Base-by-base conservation (phyloP, 2,329 filamentous ascomycete genomes). In the Alternaria hordeiaustralica region DNA sequence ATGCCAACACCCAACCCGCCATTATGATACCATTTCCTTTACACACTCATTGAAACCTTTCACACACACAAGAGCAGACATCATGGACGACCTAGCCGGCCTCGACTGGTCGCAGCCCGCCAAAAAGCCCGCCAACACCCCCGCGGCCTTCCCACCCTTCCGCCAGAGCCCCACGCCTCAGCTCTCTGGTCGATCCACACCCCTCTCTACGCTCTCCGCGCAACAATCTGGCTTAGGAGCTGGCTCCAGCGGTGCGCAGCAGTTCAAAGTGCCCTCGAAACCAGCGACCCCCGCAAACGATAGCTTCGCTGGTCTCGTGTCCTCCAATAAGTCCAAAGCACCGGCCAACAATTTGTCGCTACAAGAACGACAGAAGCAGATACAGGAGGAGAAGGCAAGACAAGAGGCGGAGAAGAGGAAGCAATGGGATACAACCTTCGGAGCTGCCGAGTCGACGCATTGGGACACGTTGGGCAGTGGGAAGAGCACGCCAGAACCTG, bases 251-350 rank as follows among this genome's bases (percentile, higher is more conserved):
- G 68, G 78, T 25, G 75, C 81, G 56, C 80, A 82, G 67, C 73
- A 80, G 68, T 62, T 79, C 78, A 78, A 89, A 83, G 67, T 79
- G 75, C 72, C 79, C 4, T 80, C 84, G 5, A 91, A 89, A 36
- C 80, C 87, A 6, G 81, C 86, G 50, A 81, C 80, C n/a, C 78
- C 81, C 26, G 79, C 78, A 20, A 82, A 81, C 62, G 92, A 96
- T 76, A 93, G 90, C 82, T 96, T 96, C 81, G 92, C 92, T 74
- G 91, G 89, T 72, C 83, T 96, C 55, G 84, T 94, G 65, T 89
- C 86, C 69, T 89, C 91, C 72, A 87, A 87, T 55, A 73, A 67
- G 51, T 80, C 86, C 28, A 82, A 86, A 55, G 90, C 89, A 77
- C 69, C 82, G 58, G 87, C 86, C 28, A 90, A 89, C 78, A 96